Base-by-base conservation (phyloP, 2,329 filamentous ascomycete species). In the Venturia pyrina region DNA sequence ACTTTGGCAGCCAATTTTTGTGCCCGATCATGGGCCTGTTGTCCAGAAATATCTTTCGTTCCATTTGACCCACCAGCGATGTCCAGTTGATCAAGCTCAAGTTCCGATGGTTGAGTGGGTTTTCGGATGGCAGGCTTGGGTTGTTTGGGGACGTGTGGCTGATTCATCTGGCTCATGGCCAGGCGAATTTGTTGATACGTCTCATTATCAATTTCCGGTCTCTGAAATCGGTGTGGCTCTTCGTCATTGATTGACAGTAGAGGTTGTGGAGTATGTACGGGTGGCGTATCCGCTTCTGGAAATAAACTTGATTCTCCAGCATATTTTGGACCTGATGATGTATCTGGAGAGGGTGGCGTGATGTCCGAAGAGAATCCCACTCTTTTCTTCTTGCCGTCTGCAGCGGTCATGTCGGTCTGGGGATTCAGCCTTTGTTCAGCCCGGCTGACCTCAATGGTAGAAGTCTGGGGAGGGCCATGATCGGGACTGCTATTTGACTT, bases 291-390 rank as follows among this genome's bases (percentile, higher is more conserved):
- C 32, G 17, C 44, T 24, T 40, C 63, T 15, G 21, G 17, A 41
- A 7, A 24, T 44, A 37, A 17, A 15, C 13, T 21, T 40, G 17
- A 50, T 19, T 62, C 56, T 15, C n/a, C 62, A 53, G 46, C n/a
- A 59, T 64, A n/a, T 37, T n/a, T 50, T n/a, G 41, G 62, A 11
- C 40, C 43, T n/a, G 48, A 50, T 57, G 41, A 40, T 34, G 41
- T 6, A 17, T 46, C 43, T 37, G 57, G 57, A 10, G 64, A 66
- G 8, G 64, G 56, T 24, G 64, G 64, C 7, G 56, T 62, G 15
- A 57, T 66, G n/a, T 66, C 64, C 34, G 40, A 46, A 10, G 64
- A 44, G 64, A 66, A 66, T 61, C 46, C 64, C 41, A 66, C 64
- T 62, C 59, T 56, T 43, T 66, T 66, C 21, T 57, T 44, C 57